Evolutionary conservation across 108 stramenopile genomes (phyloP).

Genomic region (Nannochloropsis salina): DNA sequence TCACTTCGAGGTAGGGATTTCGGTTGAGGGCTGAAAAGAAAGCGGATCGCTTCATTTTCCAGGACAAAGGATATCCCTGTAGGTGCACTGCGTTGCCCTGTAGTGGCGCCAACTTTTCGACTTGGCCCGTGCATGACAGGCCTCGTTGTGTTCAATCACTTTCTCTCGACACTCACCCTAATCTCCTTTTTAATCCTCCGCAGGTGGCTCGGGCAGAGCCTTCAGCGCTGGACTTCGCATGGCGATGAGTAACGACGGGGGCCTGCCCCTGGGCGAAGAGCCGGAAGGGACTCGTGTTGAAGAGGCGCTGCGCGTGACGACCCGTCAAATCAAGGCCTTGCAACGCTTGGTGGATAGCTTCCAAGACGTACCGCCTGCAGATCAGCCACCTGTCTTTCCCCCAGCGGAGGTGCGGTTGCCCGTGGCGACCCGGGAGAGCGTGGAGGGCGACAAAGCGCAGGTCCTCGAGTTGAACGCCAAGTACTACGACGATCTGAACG

Average conservation of each 20-base stretch:
- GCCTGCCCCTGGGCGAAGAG: neutral
- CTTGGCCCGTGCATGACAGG: no score
- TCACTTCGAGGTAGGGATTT: no score
- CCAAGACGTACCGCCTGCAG: neutral
- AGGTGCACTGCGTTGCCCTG: no score
- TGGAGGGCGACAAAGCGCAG: neutral
- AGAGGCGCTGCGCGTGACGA: neutral
- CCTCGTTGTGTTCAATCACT: no score
- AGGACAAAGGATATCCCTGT: no score
- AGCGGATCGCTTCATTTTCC: no score
- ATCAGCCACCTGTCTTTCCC: neutral
- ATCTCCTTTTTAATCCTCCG: no score
- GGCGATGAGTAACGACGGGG: neutral
- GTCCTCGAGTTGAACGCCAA: neutral
- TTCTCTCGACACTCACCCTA: no score
- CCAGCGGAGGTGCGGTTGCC: neutral
- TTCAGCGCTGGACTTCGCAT: no score
- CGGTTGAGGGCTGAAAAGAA: no score
- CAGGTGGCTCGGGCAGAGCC: no score
- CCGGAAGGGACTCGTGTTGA: neutral
- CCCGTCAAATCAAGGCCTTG: slow-evolving; percentile 17
- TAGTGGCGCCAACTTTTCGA: no score
- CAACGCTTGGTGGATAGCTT: slow-evolving; percentile 7
- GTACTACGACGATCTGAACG: neutral
- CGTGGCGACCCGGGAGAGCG: neutral